Conservation (phyloP, 139 green algal species). For the Volvox africanus region DNA sequence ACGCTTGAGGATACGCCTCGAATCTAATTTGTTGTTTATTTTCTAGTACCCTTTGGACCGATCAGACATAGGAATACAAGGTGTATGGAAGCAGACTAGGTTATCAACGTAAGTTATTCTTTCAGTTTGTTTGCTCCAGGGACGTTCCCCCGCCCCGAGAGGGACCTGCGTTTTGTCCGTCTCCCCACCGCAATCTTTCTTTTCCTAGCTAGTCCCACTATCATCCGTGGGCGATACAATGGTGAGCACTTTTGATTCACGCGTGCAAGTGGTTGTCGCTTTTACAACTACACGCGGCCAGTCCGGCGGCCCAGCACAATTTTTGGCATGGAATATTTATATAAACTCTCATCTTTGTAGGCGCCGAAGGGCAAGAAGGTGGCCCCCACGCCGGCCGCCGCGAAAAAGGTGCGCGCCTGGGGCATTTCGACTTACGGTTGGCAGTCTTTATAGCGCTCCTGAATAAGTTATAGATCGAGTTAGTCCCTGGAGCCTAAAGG, state of each 20-base stretch:
- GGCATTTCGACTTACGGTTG: not conserved
- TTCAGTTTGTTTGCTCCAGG: constrained; percentile 1
- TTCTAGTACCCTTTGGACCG: too few species aligned
- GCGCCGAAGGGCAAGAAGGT: constrained; percentile 87
- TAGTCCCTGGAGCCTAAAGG: not conserved
- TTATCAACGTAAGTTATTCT: not conserved
- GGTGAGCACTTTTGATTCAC: not conserved
- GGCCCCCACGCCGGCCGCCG: constrained; percentile 74
- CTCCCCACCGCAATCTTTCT: not conserved
- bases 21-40: too few species aligned
- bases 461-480: not conserved
- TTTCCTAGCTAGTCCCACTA: constrained; percentile 38
- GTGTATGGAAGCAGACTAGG: too few species aligned
- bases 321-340: not conserved
- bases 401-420: constrained; percentile 72
- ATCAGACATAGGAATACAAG: too few species aligned
- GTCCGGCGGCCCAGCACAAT: not conserved
- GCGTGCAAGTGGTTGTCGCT: not conserved
- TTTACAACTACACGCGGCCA: not conserved
- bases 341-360: constrained; percentile 28
- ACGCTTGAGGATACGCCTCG: too few species aligned
- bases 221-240: constrained; percentile 43
- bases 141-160: not conserved
- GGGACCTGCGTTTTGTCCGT: not conserved
- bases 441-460: not conserved